These are phyloP conservation scores for Microstroma glucosiphilum DNA, from an alignment of 1,284 basidiomycete species.

Conservation along the genomic window DNA sequence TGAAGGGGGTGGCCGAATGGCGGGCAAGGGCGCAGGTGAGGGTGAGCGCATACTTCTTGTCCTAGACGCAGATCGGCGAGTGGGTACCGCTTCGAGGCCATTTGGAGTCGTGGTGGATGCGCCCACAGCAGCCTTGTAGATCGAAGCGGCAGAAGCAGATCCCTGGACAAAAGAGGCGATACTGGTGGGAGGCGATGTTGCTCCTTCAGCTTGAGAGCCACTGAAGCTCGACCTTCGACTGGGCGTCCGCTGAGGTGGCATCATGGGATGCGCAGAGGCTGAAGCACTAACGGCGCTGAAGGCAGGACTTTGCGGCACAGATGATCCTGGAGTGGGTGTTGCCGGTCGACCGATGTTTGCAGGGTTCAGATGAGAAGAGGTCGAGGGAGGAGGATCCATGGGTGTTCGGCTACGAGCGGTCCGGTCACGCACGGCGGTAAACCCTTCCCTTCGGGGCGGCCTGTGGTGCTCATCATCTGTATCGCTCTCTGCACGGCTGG, in stretches of 20 bases:
- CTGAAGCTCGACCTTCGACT: conserved; percentile 44
- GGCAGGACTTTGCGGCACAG: conserved; percentile 29
- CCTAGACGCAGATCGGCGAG: conserved; percentile 29
- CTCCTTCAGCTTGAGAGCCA: conserved; percentile 36
- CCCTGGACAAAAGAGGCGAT: conserved; percentile 23
- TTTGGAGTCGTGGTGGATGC: not conserved
- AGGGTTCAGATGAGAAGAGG: conserved; percentile 15
- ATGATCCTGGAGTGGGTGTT: conserved; percentile 27
- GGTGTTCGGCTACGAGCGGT: conserved; percentile 37
- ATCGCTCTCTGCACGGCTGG: not conserved
- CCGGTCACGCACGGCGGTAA: conserved; percentile 28
- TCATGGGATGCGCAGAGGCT: conserved; percentile 28
- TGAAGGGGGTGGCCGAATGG: conserved; percentile 42
- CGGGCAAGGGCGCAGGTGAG: conserved; percentile 52
- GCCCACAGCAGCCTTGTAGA: conserved; percentile 15
- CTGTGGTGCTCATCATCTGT: conserved; percentile 3
- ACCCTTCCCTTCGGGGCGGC: not conserved
- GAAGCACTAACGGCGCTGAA: conserved; percentile 21
- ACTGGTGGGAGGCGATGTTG: conserved; percentile 39
- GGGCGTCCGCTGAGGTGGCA: conserved; percentile 41
- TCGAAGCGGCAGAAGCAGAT: conserved; percentile 1
- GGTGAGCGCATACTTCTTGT: conserved; percentile 36
- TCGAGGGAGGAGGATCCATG: conserved; percentile 25
- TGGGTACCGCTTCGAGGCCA: not conserved
- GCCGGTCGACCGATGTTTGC: conserved; percentile 16